phyloP scores from a whole-genome alignment of 495 filamentous ascomycete genomes.

The Trichoderma parareesei region DNA sequence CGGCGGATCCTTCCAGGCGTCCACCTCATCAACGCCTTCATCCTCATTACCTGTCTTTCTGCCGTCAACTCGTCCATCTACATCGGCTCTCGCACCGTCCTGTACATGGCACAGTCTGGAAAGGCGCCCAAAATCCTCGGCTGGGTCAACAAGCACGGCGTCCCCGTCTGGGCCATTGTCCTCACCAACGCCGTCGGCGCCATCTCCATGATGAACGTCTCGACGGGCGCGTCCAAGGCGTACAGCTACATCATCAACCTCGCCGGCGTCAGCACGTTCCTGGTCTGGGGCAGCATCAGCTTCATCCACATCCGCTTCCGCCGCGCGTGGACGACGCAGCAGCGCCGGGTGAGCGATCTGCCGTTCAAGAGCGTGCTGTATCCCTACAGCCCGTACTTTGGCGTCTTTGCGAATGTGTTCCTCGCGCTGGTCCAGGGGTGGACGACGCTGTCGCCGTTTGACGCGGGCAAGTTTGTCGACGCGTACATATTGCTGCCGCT shows the following conservation, averaged over 20 bases:
- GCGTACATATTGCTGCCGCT: slow-evolving; percentile 62
- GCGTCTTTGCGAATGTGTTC: slow-evolving; percentile 52
- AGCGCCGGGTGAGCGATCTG: slow-evolving; percentile 40
- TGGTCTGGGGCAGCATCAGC: slow-evolving; percentile 59
- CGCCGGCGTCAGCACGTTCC: slow-evolving; percentile 51
- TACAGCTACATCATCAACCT: slow-evolving; percentile 44
- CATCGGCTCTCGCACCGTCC: slow-evolving; percentile 55
- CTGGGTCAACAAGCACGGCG: slow-evolving; percentile 53
- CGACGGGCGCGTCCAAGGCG: slow-evolving; percentile 48
- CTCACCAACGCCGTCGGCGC: slow-evolving; percentile 58
- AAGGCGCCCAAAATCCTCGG: slow-evolving; percentile 61
- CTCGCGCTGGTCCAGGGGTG: slow-evolving; percentile 58
- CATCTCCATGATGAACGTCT: slow-evolving; percentile 58
- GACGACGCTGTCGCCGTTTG: slow-evolving; percentile 47
- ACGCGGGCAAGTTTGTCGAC: slow-evolving; percentile 52
- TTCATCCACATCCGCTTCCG: slow-evolving; percentile 64
- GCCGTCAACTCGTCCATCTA: slow-evolving; percentile 64
- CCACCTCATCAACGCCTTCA: slow-evolving; percentile 64
- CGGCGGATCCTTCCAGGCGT: slow-evolving; percentile 24
- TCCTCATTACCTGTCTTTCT: slow-evolving; percentile 60
- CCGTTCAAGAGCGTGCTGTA: slow-evolving; percentile 53
- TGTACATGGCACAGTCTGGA: slow-evolving; percentile 56
- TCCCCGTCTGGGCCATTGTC: slow-evolving; percentile 55
- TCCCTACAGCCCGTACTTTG: slow-evolving; percentile 56
- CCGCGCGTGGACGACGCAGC: slow-evolving; percentile 47